A percentile compares a stretch with the other conserved stretches of the same genome.
These are phyloP conservation scores for Talaromyces verruculosus DNA, from an alignment of 2,329 filamentous ascomycete species.

Conservation along the genomic window DNA sequence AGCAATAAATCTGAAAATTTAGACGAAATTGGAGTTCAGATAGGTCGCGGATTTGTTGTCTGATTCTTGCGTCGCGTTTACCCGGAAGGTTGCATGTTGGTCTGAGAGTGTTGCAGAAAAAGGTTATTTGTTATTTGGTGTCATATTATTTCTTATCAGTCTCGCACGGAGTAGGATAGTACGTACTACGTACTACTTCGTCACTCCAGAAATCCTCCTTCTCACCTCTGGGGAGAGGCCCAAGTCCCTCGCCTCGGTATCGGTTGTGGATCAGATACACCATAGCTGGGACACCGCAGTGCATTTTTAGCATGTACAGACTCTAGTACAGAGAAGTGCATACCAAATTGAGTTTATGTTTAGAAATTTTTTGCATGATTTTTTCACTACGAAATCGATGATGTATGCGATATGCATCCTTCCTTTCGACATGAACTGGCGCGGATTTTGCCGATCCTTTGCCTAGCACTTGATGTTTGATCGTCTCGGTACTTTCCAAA, in stretches of 20 bases:
- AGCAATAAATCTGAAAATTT: too few species aligned
- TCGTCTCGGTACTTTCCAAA: not conserved
- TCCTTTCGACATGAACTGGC: not conserved
- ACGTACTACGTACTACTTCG: not conserved
- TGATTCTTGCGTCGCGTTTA: slow-evolving; percentile 1
- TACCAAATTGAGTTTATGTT: not conserved
- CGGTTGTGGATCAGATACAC: not conserved
- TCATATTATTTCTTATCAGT: not conserved
- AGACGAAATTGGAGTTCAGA: not conserved
- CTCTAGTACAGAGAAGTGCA: too few species aligned
- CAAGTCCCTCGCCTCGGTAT: not conserved
- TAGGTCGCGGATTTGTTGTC: not conserved
- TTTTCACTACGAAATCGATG: not conserved
- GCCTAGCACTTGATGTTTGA: not conserved
- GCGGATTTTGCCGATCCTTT: not conserved
- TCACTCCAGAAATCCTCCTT: not conserved
- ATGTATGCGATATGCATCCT: not conserved
- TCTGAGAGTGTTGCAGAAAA: not conserved
- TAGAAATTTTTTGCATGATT: not conserved
- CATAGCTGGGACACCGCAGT: not conserved
- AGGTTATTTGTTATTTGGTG: not conserved
- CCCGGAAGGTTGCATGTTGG: not conserved
- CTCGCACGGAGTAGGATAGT: not conserved
- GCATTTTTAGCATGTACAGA: too few species aligned
- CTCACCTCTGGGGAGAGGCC: not conserved